Evolutionary conservation across 2,329 filamentous ascomycete genomes (phyloP).

Genomic region (Aspergillaceae sp.): DNA sequence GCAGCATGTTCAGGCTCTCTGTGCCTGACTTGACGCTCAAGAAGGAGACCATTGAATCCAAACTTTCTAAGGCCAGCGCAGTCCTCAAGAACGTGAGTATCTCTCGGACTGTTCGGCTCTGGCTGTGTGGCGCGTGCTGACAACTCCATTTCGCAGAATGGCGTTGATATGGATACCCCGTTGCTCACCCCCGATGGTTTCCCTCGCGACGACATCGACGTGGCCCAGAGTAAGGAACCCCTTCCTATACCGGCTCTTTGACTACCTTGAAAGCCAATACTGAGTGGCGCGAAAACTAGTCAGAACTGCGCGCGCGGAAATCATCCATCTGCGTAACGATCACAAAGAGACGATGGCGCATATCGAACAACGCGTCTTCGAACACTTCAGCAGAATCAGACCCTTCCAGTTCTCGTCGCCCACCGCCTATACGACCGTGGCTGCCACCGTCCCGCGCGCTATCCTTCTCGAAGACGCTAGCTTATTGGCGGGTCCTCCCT

Average conservation of each 20-base stretch:
- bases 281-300: constrained; percentile 44
- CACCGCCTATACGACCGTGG: neutral
- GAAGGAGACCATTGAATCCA: constrained; percentile 76
- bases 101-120: constrained; percentile 1
- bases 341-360: constrained; percentile 79
- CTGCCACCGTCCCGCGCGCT: neutral
- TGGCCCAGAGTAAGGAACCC: constrained; percentile 67
- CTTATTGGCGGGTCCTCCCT: constrained; percentile 42
- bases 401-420: neutral
- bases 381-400: constrained; percentile 56
- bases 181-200: constrained; percentile 85
- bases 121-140: constrained; percentile 7
- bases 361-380: constrained; percentile 80
- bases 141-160: constrained; percentile 55
- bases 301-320: constrained; percentile 82
- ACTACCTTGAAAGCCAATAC: neutral
- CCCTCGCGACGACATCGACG: constrained; percentile 85
- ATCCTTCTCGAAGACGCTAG: neutral
- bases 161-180: constrained; percentile 82
- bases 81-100: constrained; percentile 75
- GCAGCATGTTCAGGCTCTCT: constrained; percentile 58
- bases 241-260: neutral
- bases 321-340: constrained; percentile 85
- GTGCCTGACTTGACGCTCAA: constrained; percentile 72
- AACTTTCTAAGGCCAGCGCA: constrained; percentile 72